Evolutionary conservation across 805 yeast species (phyloP), one percentile per base, ranked within the genome.

Genomic region (Kodamaea neixiangensis): DNA sequence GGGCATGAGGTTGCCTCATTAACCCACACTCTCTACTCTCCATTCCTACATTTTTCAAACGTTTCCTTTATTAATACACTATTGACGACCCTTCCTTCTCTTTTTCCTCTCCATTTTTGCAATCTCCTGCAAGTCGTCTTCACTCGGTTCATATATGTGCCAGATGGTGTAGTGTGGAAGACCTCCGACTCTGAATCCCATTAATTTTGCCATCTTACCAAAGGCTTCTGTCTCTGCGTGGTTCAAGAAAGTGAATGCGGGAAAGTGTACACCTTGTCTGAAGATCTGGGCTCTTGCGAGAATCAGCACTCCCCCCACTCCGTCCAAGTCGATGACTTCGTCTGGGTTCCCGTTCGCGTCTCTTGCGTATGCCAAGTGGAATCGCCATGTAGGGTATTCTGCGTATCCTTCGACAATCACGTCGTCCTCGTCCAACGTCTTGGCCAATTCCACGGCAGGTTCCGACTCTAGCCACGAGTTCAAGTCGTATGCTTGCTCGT

Each of bases 401-500:
- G 89, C 90, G 64, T 88, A 88, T 1, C 96, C 96, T 67, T 88
- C 96, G 7, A 88, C 96, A 54, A 88, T 88, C 41, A 88, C 94
- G 62, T 87, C 96, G 63, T 88, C 94, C 65, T 88, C 93, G 50
- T 79, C 81, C 49, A 87, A 71, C 0, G 77, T 76, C 38, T 71
- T 65, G 0, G 96, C 94, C 58, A 87, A 68, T 46, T 82, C 82
- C 13, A 86, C 53, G 1, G 89, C 97, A 7, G 86, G 83, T 5
- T 83, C 86, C 2, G 92, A 83, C 71, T 94, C 99, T 51, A 89
- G 81, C 99, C 99, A 94, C 11, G 97, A 89, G 70, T 94, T 94
- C 64, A 94, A 80, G 69, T 94, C 99, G 67, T 94, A 94, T 1
- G 98, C 91, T 69, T 94, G 99, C 20, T 53, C 49, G 56, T 82